Evolutionary conservation across 83 land plant species (phyloP), one percentile per base, ranked within the genome.

Genomic region (Picea abies): DNA sequence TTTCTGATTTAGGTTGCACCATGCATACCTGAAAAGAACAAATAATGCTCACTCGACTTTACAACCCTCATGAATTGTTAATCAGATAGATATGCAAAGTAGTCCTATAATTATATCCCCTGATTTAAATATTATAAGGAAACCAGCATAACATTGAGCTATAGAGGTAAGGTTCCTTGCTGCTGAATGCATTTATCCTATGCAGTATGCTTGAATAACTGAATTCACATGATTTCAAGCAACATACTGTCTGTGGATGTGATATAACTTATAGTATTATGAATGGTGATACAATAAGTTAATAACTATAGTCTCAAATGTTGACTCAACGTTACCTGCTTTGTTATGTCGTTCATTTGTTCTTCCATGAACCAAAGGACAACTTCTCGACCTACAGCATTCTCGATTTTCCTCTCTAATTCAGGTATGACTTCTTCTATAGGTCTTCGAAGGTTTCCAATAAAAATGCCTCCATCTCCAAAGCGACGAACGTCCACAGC

Each of bases 281-380:
- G 49, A 47, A 47, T 47, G 49, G 49, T 11, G 14, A 11, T 11
- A 12, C 15, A 56, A 12, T 12, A 11, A 56, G 14, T 56, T 56
- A 56, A 11, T 3, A 56, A 19, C 7, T 39, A 19, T 8, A 15
- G 76, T 20, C 37, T 20, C 12, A 20, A 71, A 71, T 44, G 20
- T 70, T 70, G n/a, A 39, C 23, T 39, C 49, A 17, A 39, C 4
- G n/a, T 39, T 71, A 95, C 99, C 94, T 97, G 98, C 82, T 97
- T 97, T 41, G 89, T 91, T 44, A 87, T 87, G 80, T 94, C 95
- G 82, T 92, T 83, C 2, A 83, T 80, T 63, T 89, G 85, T 78
- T 97, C 98, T 82, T 97, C 96, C 96, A 95, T 91, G 84, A 97
- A 97, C 99, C 99, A 95, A 7, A 97, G 81, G 22, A 90, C 93